Evolutionary conservation across 129 eudicot species (phyloP), one percentile per base, ranked within the genome.

Genomic region (Tagetes patula): DNA sequence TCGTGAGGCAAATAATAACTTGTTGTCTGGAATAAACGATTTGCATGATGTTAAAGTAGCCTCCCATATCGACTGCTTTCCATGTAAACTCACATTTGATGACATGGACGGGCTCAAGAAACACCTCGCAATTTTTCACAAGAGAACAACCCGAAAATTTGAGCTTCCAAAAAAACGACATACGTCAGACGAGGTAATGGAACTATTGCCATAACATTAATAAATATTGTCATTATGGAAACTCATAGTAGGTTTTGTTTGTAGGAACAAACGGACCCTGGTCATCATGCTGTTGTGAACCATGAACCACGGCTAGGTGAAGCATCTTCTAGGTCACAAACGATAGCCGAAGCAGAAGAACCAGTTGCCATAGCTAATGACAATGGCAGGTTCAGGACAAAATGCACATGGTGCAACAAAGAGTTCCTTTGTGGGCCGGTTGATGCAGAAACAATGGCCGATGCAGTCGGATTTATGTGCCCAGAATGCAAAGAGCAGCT

Each of bases 361-460:
- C 42, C 71, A 30, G 72, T 48, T 30, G 32, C 45, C 39, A 6
- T 60, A 1, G 30, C 32, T 49, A 77, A 74, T 31, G 32, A 3
- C 40, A 62, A 64, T 11, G 33, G n/a, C 36, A 61, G 56, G 8
- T 61, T 77, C 71, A 61, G 41, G 71, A 77, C 71, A 20, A 27
- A 62, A 13, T 70, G 81, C 11, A 77, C 81, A 59, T 77, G 81
- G 81, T 69, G 81, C 64, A 14, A 59, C 70, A 77, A 69, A 69
- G 75, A 70, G 75, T 77, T 77, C 33, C 42, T 77, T 58, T 69
- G 54, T 49, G 70, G 48, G 64, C 43, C 55, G 2, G 71, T 77
- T 70, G 81, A 79, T 38, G 73, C 69, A 2, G 78, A 72, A 79
- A 79, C 73, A 36, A 79, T 72, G 78, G 78, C 73, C 0, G 82